These are phyloP conservation scores for Alternaria dauci DNA, from an alignment of 2,329 filamentous ascomycete species.

Conservation along the genomic window DNA sequence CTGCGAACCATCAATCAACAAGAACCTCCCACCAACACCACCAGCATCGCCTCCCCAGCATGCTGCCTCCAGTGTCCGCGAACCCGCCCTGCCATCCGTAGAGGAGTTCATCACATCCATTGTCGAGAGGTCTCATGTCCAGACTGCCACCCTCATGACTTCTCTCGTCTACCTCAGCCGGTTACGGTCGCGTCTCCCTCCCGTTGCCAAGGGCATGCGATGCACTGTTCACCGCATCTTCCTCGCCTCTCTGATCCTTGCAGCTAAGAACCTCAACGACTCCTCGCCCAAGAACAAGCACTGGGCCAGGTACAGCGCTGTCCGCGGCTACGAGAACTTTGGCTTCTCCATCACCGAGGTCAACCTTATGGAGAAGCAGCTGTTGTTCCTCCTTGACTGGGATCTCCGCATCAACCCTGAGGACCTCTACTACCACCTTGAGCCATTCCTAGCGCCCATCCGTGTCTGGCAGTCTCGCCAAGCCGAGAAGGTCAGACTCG, in stretches of 20 bases:
- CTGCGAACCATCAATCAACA: conserved; percentile 68
- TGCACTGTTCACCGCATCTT: conserved; percentile 99
- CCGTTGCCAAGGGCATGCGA: conserved; percentile 93
- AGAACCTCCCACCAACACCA: conserved; percentile 65
- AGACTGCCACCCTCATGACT: conserved; percentile 97
- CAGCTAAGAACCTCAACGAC: conserved; percentile 98
- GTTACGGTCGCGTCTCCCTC: conserved; percentile 83
- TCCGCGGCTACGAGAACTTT: conserved; percentile 77
- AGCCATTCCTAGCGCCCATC: conserved; percentile 87
- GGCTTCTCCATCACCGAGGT: conserved; percentile 95
- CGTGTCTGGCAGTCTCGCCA: conserved; percentile 66
- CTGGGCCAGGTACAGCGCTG: conserved; percentile 92
- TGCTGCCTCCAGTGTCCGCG: conserved; percentile 57
- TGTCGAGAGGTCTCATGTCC: conserved; percentile 91
- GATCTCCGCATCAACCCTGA: conserved; percentile 85
- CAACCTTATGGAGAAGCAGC: conserved; percentile 99
- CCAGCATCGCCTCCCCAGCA: conserved; percentile 66
- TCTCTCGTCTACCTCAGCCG: conserved; percentile 91
- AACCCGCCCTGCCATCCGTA: conserved; percentile 72
- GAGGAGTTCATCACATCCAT: conserved; percentile 92
- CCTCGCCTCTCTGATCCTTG: conserved; percentile 81
- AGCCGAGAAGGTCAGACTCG: conserved; percentile 62
- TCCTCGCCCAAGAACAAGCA: conserved; percentile 99
- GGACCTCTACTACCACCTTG: conserved; percentile 86
- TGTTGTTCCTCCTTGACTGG: conserved; percentile 94